These are phyloP conservation scores for Musa itinerans DNA, from an alignment of 176 grass and related monocot species.

Conservation along the genomic window DNA sequence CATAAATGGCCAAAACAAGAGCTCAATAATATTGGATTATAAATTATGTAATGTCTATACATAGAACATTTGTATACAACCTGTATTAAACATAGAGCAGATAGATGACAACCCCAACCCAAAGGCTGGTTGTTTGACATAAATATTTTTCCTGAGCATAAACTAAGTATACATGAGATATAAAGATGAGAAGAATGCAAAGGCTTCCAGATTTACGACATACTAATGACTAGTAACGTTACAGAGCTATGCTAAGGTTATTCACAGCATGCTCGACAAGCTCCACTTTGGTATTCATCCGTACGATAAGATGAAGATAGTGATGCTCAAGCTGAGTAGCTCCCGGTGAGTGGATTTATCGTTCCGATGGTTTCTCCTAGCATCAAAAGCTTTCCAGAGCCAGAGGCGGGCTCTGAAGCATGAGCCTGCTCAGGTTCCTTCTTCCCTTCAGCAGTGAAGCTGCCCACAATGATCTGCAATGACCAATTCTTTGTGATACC, in stretches of 20 bases:
- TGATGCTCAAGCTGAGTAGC: not conserved
- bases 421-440: not conserved
- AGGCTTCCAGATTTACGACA: not conserved
- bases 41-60: too few species aligned
- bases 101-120: too few species aligned
- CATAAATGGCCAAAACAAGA: too few species aligned
- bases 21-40: too few species aligned
- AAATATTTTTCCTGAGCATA: not conserved
- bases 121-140: too few species aligned
- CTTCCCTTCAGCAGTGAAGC: not conserved
- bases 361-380: not conserved
- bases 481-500: not conserved
- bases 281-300: not conserved
- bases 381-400: not conserved
- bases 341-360: not conserved
- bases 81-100: too few species aligned
- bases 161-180: not conserved
- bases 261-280: too few species aligned
- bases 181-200: not conserved
- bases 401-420: not conserved
- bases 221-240: not conserved
- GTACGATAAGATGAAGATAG: not conserved
- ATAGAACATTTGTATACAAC: too few species aligned
- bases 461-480: constrained; percentile 6
- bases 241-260: not conserved